phyloP scores from a whole-genome alignment of 441 rosid species.

The Aquilaria agallochum region DNA sequence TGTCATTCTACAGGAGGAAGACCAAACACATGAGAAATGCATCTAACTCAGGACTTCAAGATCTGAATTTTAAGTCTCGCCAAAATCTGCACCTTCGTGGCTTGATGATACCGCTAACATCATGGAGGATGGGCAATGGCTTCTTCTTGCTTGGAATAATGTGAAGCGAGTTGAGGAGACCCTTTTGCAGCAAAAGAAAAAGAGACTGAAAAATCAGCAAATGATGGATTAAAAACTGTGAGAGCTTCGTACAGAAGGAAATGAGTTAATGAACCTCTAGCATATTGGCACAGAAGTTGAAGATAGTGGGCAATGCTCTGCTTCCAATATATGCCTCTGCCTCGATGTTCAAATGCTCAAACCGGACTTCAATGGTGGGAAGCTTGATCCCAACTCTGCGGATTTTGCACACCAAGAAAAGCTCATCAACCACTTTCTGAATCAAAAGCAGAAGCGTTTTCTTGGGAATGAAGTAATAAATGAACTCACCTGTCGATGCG shows the following conservation, averaged over 20 bases:
- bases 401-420: not conserved
- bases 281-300: constrained; percentile 38
- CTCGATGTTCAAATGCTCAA: constrained; percentile 50
- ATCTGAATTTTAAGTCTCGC: not conserved
- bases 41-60: not conserved
- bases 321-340: constrained; percentile 60
- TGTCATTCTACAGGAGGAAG: constrained; percentile 42
- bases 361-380: constrained; percentile 68
- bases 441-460: not conserved
- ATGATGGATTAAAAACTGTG: not conserved
- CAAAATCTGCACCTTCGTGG: constrained; percentile 44
- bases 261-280: constrained; percentile 30
- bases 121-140: constrained; percentile 45
- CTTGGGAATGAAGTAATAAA: not conserved
- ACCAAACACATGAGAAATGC: not conserved
- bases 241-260: not conserved
- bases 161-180: constrained; percentile 32
- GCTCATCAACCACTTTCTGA: not conserved
- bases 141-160: constrained; percentile 51
- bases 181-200: constrained; percentile 15
- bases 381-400: constrained; percentile 52
- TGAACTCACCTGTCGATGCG: constrained; percentile 55
- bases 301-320: constrained; percentile 66
- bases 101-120: constrained; percentile 61
- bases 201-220: not conserved